phyloP scores from a whole-genome alignment of 192 early-diverging fungal species.

The Spinellus fusiger region DNA sequence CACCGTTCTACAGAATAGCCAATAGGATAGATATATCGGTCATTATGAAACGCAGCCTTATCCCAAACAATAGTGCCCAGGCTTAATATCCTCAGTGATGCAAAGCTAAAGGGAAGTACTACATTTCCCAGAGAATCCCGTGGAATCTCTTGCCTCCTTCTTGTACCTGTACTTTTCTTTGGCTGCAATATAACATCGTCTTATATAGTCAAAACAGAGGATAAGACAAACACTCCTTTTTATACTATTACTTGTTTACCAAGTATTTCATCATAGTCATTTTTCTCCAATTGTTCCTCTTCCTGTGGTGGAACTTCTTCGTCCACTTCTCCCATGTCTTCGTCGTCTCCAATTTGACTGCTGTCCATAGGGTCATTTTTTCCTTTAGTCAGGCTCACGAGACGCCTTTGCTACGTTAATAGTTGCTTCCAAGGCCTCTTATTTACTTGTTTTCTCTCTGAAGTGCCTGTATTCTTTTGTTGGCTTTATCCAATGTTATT shows the following conservation, averaged over 20 bases:
- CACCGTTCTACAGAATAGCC: slow-evolving; percentile 62
- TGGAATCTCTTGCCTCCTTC: slow-evolving; percentile 8
- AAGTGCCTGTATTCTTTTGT: slow-evolving; percentile 17
- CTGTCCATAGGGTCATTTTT: slow-evolving; percentile 9
- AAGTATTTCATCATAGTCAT: slow-evolving; percentile 1
- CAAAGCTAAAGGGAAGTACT: slow-evolving; percentile 58
- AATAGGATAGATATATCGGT: slow-evolving; percentile 78
- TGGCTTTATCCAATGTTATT: slow-evolving; percentile 16
- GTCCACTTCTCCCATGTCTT: slow-evolving; percentile 4
- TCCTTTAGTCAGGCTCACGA: neutral
- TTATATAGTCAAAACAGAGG: neutral
- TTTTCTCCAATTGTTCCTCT: slow-evolving; percentile 11
- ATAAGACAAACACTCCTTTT: neutral
- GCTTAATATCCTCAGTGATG: slow-evolving; percentile 49
- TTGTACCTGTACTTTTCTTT: slow-evolving; percentile 4
- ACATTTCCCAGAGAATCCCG: slow-evolving; percentile 51
- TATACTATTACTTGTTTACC: neutral
- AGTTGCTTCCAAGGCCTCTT: neutral
- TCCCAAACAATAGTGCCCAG: slow-evolving; percentile 60
- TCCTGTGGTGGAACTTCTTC: neutral
- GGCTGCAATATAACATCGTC: slow-evolving; percentile 3
- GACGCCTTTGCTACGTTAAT: neutral
- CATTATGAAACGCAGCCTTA: slow-evolving; percentile 60
- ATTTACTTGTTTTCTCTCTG: slow-evolving; percentile 12
- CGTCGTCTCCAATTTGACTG: slow-evolving; percentile 6